Evolutionary conservation across 2,329 filamentous ascomycete species (phyloP), one percentile per base, ranked within the genome.

Genomic region (Neonectria sp.): DNA sequence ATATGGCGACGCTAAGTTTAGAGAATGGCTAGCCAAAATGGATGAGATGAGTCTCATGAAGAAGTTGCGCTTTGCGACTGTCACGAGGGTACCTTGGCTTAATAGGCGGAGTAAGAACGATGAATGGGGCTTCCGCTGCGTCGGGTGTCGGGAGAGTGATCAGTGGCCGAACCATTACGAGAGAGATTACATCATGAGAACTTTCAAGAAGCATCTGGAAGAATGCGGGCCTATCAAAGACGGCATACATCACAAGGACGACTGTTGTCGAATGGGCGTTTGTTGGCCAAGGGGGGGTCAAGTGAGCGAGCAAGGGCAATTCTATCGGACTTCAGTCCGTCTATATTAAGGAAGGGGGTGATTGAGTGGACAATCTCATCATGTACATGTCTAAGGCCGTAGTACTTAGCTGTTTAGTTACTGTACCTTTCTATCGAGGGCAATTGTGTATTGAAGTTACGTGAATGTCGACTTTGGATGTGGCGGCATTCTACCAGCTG

Each of bases 71-170:
- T 55, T 21, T 33, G n/a, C 21, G 21, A 31, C 6, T 29, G 11
- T 55, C 17, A 31, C 31, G 12, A 29, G 51, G 21, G 33, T 33
- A n/a, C 51, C 51, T 24, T 55, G 51, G 51, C 51, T 55, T 12
- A 31, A 55, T n/a, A 31, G 27, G 21, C n/a, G 33, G n/a, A 35
- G n/a, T 4, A 31, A n/a, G 29, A 33, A 24, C 31, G 29, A 11
- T 17, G n/a, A 35, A 31, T 55, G 51, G 51, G 51, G 51, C 15
- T 55, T 55, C 17, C 51, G 31, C n/a, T 55, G 51, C 51, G 9
- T 40, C 17, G 51, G 15, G 5, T 55, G 51, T 31, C 31, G 31
- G 31, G 31, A 33, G 17, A 9, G 49, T 33, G 31, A 33, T 8
- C 7, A 33, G 6, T 33, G 29, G 49, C 49, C 27, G 49, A 33